Conservation (phyloP, 1,284 basidiomycete genomes). For the Rhodotorula sp. region DNA sequence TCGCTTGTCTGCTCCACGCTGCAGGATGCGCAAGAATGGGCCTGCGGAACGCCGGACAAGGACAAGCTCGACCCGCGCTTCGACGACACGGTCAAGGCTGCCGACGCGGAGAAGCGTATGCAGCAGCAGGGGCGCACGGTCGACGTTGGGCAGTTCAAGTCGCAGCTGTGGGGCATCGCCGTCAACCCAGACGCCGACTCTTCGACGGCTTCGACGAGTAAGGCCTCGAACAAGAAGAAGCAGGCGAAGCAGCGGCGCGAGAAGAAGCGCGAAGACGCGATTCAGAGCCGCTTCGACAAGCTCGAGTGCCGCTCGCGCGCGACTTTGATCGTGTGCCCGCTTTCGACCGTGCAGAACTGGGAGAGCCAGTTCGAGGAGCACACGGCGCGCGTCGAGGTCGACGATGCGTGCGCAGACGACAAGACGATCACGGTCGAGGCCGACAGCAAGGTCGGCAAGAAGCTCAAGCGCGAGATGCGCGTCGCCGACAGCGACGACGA, state of each 20-base stretch:
- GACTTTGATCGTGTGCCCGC: conserved; percentile 93
- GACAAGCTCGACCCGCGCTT: conserved; percentile 44
- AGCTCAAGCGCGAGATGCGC: conserved; percentile 10
- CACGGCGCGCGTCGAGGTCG: conserved; percentile 72
- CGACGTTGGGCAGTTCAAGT: conserved; percentile 8
- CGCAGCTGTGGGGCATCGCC: conserved; percentile 14
- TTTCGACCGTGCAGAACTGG: conserved; percentile 98
- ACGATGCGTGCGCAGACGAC: conserved; percentile 40
- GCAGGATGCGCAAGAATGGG: conserved; percentile 68
- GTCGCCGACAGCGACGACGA: conserved; percentile 9
- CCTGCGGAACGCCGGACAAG: conserved; percentile 52
- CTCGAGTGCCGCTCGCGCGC: conserved; percentile 80
- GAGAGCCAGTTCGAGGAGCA: conserved; percentile 97
- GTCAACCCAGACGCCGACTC: neutral
- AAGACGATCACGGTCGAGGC: conserved; percentile 39
- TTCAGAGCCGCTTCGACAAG: conserved; percentile 60
- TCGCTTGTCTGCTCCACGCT: conserved; percentile 87
- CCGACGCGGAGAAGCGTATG: neutral
- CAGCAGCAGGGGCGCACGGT: conserved; percentile 1
- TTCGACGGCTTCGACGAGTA: neutral
- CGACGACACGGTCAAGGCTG: conserved; percentile 22
- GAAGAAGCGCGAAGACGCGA: conserved; percentile 61
- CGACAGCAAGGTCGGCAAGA: conserved; percentile 41
- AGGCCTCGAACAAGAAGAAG: conserved; percentile 55
- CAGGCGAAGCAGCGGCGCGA: conserved; percentile 62